Percentiles rank a stretch among this genome's conserved stretches.
These are phyloP conservation scores for Saccharum officinarum DNA, from an alignment of 176 grass and related monocot species.

Conservation along the genomic window DNA sequence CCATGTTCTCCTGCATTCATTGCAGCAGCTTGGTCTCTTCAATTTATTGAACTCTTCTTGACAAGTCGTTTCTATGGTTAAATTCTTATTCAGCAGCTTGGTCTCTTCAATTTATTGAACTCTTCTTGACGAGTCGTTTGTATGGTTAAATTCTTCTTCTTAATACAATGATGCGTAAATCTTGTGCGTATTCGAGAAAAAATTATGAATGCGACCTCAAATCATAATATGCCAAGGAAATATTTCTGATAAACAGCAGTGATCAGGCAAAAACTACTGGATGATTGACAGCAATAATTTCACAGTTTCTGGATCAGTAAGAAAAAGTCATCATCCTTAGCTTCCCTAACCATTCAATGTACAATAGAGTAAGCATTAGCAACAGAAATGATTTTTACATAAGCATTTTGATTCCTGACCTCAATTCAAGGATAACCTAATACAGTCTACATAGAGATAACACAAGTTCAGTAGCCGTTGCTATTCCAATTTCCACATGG, in stretches of 20 bases:
- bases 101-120: no score
- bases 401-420: conserved; percentile 17
- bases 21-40: no score
- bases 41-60: no score
- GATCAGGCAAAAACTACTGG: conserved; percentile 2
- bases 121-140: no score
- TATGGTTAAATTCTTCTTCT: no score
- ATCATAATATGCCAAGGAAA: conserved; percentile 18
- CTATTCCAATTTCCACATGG: conserved; percentile 2
- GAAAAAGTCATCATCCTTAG: background rate
- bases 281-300: background rate
- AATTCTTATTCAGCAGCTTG: no score
- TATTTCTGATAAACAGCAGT: background rate
- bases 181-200: no score
- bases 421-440: conserved; percentile 17
- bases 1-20: no score
- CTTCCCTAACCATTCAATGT: conserved; percentile 17
- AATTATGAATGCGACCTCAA: conserved; percentile 9
- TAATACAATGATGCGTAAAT: no score
- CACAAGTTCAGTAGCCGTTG: conserved; percentile 1
- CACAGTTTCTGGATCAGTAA: conserved; percentile 31
- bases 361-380: conserved; percentile 47
- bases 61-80: no score
- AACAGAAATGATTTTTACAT: conserved; percentile 49
- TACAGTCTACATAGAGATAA: conserved; percentile 33